A percentile compares a stretch with the other conserved stretches of the same genome.
These are phyloP conservation scores for Cystobasidium pallidum DNA, from an alignment of 1,284 basidiomycete species.

Conservation along the genomic window DNA sequence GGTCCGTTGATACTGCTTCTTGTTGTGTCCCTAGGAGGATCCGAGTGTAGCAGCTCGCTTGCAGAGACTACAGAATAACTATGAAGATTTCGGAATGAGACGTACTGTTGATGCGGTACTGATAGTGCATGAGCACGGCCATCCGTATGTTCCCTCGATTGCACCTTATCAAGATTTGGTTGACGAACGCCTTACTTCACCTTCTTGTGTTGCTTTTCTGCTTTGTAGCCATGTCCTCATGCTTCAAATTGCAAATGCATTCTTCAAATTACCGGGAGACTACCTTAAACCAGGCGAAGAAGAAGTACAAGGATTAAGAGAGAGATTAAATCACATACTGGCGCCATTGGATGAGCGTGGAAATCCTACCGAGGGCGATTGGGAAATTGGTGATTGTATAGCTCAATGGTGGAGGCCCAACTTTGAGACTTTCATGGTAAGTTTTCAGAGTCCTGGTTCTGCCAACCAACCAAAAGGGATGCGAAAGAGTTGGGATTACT, in stretches of 20 bases:
- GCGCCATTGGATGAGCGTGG: conserved; percentile 64
- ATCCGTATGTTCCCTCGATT: conserved; percentile 49
- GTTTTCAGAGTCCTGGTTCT: conserved; percentile 53
- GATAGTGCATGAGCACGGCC: conserved; percentile 73
- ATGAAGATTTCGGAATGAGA: conserved; percentile 78
- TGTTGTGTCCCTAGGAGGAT: conserved; percentile 43
- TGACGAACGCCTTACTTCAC: no score
- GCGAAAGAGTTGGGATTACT: no score
- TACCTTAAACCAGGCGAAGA: conserved; percentile 95
- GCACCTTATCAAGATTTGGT: no score
- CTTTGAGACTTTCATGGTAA: conserved; percentile 96
- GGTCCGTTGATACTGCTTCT: background rate
- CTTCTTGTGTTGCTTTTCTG: background rate
- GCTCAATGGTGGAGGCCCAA: conserved; percentile 97
- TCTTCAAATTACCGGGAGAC: conserved; percentile 99
- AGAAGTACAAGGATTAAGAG: conserved; percentile 84
- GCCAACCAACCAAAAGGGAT: background rate
- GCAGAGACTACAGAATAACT: conserved; percentile 76
- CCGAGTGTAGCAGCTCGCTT: conserved; percentile 46
- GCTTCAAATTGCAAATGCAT: conserved; percentile 97
- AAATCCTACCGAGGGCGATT: conserved; percentile 61
- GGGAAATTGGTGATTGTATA: conserved; percentile 92
- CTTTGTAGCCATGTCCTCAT: conserved; percentile 77
- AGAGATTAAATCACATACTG: conserved; percentile 81
- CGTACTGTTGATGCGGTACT: conserved; percentile 76